Evolutionary conservation across 2,329 filamentous ascomycete genomes (phyloP), one percentile per base, ranked within the genome.

Genomic region (Atkinsonella texensis): DNA sequence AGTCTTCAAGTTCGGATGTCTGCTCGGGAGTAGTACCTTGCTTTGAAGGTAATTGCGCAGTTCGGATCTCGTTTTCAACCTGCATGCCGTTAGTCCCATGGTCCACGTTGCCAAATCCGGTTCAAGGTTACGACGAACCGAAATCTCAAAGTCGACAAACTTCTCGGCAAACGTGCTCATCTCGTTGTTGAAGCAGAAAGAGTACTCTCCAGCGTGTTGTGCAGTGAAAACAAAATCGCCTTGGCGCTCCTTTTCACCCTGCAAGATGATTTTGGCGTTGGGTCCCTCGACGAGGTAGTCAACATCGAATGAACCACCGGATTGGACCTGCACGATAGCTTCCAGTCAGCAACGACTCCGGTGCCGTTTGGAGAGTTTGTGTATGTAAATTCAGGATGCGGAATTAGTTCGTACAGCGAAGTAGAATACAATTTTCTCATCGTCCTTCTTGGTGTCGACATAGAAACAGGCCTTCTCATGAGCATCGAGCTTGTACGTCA

Each of bases 91-190:
- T 38, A 52, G 50, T 38, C 12, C 5, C 18, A 28, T 28, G 35
- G 18, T n/a, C 6, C n/a, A 38, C 35, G 15, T 10, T 3, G 13
- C 32, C n/a, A 4, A 13, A 18, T 38, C 13, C 44, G 15, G n/a
- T 17, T n/a, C 38, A 11, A 23, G 9, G 18, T 38, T 31, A 17
- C 41, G 42, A 53, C 54, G n/a, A 45, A 63, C 91, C 56, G 90
- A 80, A 65, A 98, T 95, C 73, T 98, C 93, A 64, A 98, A 96
- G 69, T 98, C 93, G 57, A 98, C 90, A 67, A 89, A 83, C 74
- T 98, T 98, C 72, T 98, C 93, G 49, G 90, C 85, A 66, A 95
- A 96, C 0, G 91, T 97, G 65, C 87, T 95, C 87, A 98, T 95
- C 66, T 93, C 86, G 65, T 98, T 98, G 72, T 90, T 87, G 76